Evolutionary conservation across 2,329 filamentous ascomycete species (phyloP).

Genomic region (Penicillium sp.): DNA sequence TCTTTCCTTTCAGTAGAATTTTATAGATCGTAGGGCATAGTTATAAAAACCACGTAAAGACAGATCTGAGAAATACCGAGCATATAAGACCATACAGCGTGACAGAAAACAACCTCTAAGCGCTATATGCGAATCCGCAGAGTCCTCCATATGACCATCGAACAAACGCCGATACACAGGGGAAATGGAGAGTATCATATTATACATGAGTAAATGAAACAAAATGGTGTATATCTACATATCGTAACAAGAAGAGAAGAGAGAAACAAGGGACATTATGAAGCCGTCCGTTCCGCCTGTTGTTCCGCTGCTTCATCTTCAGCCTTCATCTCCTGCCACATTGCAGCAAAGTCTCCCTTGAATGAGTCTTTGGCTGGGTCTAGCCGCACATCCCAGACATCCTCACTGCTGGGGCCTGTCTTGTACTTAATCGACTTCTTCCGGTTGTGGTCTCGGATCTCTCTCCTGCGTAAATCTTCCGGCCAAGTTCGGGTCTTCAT

Average conservation of each 20-base stretch:
- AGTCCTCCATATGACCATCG: neutral
- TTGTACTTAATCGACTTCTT: slow-evolving; percentile 66
- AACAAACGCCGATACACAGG: neutral
- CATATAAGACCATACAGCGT: neutral
- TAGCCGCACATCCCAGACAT: slow-evolving; percentile 79
- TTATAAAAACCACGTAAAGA: neutral
- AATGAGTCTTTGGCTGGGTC: slow-evolving; percentile 58
- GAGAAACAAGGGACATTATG: slow-evolving; percentile 11
- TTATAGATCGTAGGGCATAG: neutral
- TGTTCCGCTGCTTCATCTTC: slow-evolving; percentile 42
- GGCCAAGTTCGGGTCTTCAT: slow-evolving; percentile 74
- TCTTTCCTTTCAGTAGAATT: neutral
- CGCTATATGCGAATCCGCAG: neutral
- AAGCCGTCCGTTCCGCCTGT: slow-evolving; percentile 20
- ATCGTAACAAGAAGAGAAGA: slow-evolving; percentile 10
- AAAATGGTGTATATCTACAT: slow-evolving; percentile 15
- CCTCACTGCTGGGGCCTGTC: slow-evolving; percentile 75
- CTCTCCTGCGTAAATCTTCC: slow-evolving; percentile 58
- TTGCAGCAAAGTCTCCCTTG: slow-evolving; percentile 44
- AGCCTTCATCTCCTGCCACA: slow-evolving; percentile 44
- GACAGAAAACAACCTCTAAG: neutral
- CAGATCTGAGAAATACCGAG: neutral
- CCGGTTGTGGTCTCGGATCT: slow-evolving; percentile 67
- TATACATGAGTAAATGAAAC: slow-evolving; percentile 6
- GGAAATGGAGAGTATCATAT: slow-evolving; percentile 9